Conservation (phyloP, 306 rosid species). For the Malus orientalis region DNA sequence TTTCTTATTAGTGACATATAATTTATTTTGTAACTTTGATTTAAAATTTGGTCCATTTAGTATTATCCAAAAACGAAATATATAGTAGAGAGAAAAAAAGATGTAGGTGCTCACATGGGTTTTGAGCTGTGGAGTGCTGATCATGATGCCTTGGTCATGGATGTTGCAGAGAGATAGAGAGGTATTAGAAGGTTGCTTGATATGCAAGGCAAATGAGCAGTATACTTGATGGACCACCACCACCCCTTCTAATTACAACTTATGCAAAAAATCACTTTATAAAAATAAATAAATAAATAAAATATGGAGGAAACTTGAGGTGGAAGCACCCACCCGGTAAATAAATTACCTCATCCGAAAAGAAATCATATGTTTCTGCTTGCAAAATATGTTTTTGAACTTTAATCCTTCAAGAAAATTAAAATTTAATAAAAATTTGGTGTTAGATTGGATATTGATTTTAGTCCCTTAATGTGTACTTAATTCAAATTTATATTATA, state of each 20-base stretch:
- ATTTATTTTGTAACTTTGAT: too few relatives aligned
- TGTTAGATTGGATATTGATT: too few relatives aligned
- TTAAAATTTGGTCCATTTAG: too few relatives aligned
- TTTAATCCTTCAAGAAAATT: too few relatives aligned
- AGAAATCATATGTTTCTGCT: slow-evolving; percentile 10
- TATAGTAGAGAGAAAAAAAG: slow-evolving; percentile 22
- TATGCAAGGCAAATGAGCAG: slow-evolving; percentile 73
- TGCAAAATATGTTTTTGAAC: not conserved
- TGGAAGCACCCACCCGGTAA: slow-evolving; percentile 38
- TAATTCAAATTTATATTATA: too few relatives aligned
- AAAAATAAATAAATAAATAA: not conserved
- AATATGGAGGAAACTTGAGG: slow-evolving; percentile 31
- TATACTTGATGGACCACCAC: slow-evolving; percentile 90
- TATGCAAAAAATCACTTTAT: slow-evolving; percentile 13
- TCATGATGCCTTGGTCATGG: slow-evolving; percentile 88
- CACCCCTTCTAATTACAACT: slow-evolving; percentile 47
- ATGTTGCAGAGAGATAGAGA: slow-evolving; percentile 43
- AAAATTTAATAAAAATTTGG: too few relatives aligned
- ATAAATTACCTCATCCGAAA: slow-evolving; percentile 9
- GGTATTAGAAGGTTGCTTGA: slow-evolving; percentile 64
- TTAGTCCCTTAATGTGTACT: too few relatives aligned
- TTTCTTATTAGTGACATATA: too few relatives aligned
- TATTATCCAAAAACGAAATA: slow-evolving; percentile 1
- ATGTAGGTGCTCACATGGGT: slow-evolving; percentile 77
- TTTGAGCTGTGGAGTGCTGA: slow-evolving; percentile 72